Conservation (phyloP, 306 rosid genomes). For the Lathyrus tuberosus region DNA sequence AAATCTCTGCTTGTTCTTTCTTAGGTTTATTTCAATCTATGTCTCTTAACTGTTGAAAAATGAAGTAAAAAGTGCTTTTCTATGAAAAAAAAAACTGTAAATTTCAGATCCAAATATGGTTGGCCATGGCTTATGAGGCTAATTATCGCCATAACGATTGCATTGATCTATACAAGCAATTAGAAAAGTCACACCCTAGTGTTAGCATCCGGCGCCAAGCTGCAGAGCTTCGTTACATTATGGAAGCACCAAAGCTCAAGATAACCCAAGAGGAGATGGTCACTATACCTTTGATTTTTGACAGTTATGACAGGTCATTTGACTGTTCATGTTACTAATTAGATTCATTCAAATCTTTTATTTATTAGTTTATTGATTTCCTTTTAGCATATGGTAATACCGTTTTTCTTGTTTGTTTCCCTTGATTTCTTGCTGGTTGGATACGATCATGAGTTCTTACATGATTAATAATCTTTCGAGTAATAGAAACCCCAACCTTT, state of each 20-base stretch:
- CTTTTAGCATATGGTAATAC: neutral
- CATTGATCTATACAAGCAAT: constrained; percentile 77
- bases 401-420: neutral
- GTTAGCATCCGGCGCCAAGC: constrained; percentile 88
- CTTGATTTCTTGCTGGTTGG: constrained; percentile 9
- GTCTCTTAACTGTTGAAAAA: neutral
- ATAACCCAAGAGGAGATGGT: constrained; percentile 98
- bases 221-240: constrained; percentile 92
- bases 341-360: neutral
- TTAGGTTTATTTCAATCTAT: neutral
- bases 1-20: neutral
- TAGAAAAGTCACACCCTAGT: constrained; percentile 77
- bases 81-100: neutral
- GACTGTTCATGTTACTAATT: constrained; percentile 9
- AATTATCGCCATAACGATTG: constrained; percentile 83
- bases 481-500: constrained; percentile 6
- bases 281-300: constrained; percentile 55
- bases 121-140: constrained; percentile 99
- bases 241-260: constrained; percentile 96
- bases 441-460: constrained; percentile 6
- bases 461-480: constrained; percentile 5
- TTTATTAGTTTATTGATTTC: neutral
- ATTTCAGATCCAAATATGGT: constrained; percentile 93
- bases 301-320: constrained; percentile 49
- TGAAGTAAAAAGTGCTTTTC: neutral